These are phyloP conservation scores for Sporothrix inflata DNA, from an alignment of 2,329 filamentous ascomycete genomes.

Conservation along the genomic window DNA sequence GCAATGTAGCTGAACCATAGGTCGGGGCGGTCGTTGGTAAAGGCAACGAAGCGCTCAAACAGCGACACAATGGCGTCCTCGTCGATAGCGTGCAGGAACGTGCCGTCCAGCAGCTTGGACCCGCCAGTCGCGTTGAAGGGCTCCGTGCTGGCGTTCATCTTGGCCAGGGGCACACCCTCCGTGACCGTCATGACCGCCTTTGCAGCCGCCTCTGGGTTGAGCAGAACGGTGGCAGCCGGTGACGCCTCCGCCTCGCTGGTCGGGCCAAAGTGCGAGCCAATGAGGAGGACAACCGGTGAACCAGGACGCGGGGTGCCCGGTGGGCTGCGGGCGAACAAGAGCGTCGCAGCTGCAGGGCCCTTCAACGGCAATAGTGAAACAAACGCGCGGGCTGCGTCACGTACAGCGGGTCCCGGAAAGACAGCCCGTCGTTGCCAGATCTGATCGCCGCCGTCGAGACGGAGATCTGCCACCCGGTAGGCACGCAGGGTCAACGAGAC, in stretches of 20 bases:
- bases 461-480: constrained; percentile 37
- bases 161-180: neutral
- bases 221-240: neutral
- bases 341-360: neutral
- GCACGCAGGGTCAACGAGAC: constrained; percentile 38
- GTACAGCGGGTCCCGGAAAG: constrained; percentile 37
- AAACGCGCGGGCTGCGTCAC: neutral
- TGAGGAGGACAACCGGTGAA: neutral
- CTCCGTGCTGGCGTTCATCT: neutral
- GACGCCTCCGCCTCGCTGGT: neutral
- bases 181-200: constrained; percentile 6
- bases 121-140: neutral
- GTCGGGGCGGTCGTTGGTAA: constrained; percentile 13
- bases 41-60: constrained; percentile 17
- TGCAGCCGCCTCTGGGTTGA: neutral
- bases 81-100: neutral
- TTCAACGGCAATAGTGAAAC: neutral
- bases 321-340: neutral
- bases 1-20: neutral
- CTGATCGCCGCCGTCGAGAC: constrained; percentile 37
- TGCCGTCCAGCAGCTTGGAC: neutral
- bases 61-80: constrained; percentile 14
- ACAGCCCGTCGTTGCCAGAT: constrained; percentile 42
- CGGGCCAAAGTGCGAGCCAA: constrained; percentile 9
- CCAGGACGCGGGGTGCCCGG: neutral